Conservation (phyloP, 257 asterid genomes). For the Ajuga chamaepitys region DNA sequence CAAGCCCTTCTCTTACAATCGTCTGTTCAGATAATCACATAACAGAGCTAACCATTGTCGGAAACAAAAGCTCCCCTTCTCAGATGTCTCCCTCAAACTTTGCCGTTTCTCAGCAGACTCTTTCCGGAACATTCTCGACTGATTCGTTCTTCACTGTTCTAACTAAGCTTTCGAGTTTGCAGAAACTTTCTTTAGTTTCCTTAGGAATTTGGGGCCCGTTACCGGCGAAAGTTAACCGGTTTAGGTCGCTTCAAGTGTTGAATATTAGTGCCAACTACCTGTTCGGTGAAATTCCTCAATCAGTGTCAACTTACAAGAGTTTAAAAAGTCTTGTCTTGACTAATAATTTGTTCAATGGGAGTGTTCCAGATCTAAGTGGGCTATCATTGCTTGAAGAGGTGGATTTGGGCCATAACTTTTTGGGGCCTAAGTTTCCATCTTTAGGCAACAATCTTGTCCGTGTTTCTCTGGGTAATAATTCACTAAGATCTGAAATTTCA, state of each 20-base stretch:
- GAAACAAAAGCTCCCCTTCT: constrained; percentile 56
- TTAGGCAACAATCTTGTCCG: constrained; percentile 38
- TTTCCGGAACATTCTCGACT: constrained; percentile 50
- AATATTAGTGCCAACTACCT: constrained; percentile 69
- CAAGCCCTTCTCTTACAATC: constrained; percentile 44
- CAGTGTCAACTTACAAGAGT: constrained; percentile 42
- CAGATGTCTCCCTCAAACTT: constrained; percentile 23
- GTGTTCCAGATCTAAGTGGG: constrained; percentile 58
- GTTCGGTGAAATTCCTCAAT: constrained; percentile 52
- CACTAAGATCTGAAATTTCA: constrained; percentile 69
- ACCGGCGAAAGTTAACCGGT: constrained; percentile 58
- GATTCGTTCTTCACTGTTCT: constrained; percentile 86
- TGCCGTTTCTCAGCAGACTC: constrained; percentile 30
- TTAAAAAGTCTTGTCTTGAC: constrained; percentile 54
- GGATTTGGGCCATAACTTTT: constrained; percentile 60
- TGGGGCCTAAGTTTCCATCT: constrained; percentile 70
- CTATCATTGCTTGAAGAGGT: constrained; percentile 45
- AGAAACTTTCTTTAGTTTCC: constrained; percentile 59
- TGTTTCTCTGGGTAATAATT: constrained; percentile 42
- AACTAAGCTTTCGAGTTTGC: constrained; percentile 61
- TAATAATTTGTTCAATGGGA: constrained; percentile 63
- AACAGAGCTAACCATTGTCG: constrained; percentile 67
- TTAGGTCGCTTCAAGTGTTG: constrained; percentile 56
- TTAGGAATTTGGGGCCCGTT: constrained; percentile 84
- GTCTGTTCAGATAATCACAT: constrained; percentile 65